Percentiles rank a stretch among this genome's conserved stretches.
These are phyloP conservation scores for Starmerella scarabaei DNA, from an alignment of 805 yeast genomes.

Conservation along the genomic window DNA sequence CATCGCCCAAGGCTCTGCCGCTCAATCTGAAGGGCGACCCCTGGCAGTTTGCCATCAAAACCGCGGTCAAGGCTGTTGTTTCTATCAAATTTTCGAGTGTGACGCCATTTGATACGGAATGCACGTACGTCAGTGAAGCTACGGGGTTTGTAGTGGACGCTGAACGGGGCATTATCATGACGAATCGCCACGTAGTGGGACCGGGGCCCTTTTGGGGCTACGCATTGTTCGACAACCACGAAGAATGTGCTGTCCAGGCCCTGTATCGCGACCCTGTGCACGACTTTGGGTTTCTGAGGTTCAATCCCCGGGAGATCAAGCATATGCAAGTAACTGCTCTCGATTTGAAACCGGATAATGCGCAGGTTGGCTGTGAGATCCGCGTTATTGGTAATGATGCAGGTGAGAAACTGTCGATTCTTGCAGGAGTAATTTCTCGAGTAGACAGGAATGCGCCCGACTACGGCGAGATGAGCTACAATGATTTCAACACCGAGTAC, in stretches of 20 bases:
- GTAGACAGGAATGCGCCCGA: slow-evolving; percentile 91
- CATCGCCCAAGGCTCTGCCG: not conserved
- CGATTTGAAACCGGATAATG: slow-evolving; percentile 63
- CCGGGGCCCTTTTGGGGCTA: slow-evolving; percentile 90
- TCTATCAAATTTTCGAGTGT: slow-evolving; percentile 81
- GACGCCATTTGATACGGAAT: slow-evolving; percentile 75
- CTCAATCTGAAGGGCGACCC: slow-evolving; percentile 19
- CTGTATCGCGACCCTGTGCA: slow-evolving; percentile 89
- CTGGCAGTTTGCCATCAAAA: slow-evolving; percentile 74
- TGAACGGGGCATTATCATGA: slow-evolving; percentile 64
- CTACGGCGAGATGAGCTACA: slow-evolving; percentile 75
- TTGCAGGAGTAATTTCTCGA: slow-evolving; percentile 73
- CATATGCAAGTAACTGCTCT: slow-evolving; percentile 61
- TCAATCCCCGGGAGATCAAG: slow-evolving; percentile 57
- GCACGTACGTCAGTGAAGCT: slow-evolving; percentile 67
- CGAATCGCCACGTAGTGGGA: slow-evolving; percentile 90
- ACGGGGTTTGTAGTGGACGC: slow-evolving; percentile 91
- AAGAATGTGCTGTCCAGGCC: slow-evolving; percentile 76
- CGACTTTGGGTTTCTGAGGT: slow-evolving; percentile 80
- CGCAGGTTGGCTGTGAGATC: slow-evolving; percentile 84
- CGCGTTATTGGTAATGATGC: slow-evolving; percentile 95
- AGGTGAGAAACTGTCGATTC: slow-evolving; percentile 80
- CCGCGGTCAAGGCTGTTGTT: slow-evolving; percentile 74
- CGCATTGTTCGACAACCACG: slow-evolving; percentile 88
- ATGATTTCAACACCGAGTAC: slow-evolving; percentile 87